phyloP scores from a whole-genome alignment of 1,139 yeast genomes.

The Hansenula lynferdii region DNA sequence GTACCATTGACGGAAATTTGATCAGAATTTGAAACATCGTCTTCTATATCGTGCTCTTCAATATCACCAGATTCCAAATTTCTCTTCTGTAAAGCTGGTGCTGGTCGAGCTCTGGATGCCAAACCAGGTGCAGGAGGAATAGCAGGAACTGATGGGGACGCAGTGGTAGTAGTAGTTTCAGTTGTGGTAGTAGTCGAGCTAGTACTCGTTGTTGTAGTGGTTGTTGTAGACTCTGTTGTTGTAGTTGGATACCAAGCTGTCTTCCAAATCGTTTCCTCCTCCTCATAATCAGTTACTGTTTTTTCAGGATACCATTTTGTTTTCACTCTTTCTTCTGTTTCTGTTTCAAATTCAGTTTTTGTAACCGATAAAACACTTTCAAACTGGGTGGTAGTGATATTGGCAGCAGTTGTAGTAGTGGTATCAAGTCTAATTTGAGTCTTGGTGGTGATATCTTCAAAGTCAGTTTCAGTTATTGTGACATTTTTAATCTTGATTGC shows the following conservation, averaged over 20 bases:
- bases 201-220: slow-evolving; percentile 17
- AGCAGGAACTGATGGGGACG: slow-evolving; percentile 9
- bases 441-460: slow-evolving; percentile 11
- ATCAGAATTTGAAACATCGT: background rate
- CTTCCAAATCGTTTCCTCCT: slow-evolving; percentile 4
- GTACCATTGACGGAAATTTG: background rate
- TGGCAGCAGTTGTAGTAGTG: slow-evolving; percentile 15
- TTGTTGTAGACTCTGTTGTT: slow-evolving; percentile 16
- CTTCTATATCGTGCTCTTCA: background rate
- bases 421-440: slow-evolving; percentile 16
- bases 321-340: slow-evolving; percentile 8
- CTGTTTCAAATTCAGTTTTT: slow-evolving; percentile 12
- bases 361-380: slow-evolving; percentile 14
- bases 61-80: slow-evolving; percentile 2
- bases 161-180: slow-evolving; percentile 15
- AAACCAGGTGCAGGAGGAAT: slow-evolving; percentile 1
- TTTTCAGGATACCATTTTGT: slow-evolving; percentile 19
- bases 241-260: slow-evolving; percentile 8
- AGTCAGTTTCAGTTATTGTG: slow-evolving; percentile 13
- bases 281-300: slow-evolving; percentile 20
- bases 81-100: background rate
- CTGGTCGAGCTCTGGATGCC: slow-evolving; percentile 3
- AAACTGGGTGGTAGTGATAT: slow-evolving; percentile 11
- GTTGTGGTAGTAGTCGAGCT: slow-evolving; percentile 9
- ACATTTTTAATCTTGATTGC: background rate